Base-by-base conservation (phyloP, 805 yeast genomes). In the Nakazawaea wickerhamii region DNA sequence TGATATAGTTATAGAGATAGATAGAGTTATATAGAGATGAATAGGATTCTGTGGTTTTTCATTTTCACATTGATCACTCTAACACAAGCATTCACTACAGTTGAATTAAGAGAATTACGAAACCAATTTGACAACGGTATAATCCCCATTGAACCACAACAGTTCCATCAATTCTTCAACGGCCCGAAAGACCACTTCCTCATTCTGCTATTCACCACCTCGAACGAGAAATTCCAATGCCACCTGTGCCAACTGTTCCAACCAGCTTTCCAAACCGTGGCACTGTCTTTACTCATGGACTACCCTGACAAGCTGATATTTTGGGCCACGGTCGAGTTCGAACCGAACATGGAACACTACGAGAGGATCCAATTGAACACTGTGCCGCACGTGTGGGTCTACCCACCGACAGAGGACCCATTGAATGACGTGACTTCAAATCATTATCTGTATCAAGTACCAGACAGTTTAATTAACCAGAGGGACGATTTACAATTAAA, bases 371-470 rank as follows among this genome's bases (percentile, higher is more conserved):
- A 62, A 3, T 53, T 84, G 43, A 59, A 59, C 3, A 63, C 75
- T 2, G 76, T 81, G 3, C 93, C 95, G 1, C 80, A 77, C 46
- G 50, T 81, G n/a, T 77, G 88, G 78, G 63, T 83, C 2, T 70
- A 75, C 43, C 88, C 89, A 3, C 53, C 59, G 21, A 38, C 55
- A 5, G 38, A 51, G 19, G 21, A 6, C n/a, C 15, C 34, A 6
- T 8, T 15, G 8, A 43, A 51, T 3, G 44, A 43, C 11, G 43
- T 54, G 13, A 45, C 48, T 2, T 50, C 57, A 40, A 60, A 52
- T 33, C 61, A 59, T 40, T 58, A 53, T 36, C 47, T 52, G 2
- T 57, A 49, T 39, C 46, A 48, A 8, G 38, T 53, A 3, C 47
- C 50, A 9, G 50, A 53, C 58, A 21, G 50, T 11, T 20, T 36